Conservation (phyloP, 148 eudicot genomes). For the Amaranthus hypochondriacus region DNA sequence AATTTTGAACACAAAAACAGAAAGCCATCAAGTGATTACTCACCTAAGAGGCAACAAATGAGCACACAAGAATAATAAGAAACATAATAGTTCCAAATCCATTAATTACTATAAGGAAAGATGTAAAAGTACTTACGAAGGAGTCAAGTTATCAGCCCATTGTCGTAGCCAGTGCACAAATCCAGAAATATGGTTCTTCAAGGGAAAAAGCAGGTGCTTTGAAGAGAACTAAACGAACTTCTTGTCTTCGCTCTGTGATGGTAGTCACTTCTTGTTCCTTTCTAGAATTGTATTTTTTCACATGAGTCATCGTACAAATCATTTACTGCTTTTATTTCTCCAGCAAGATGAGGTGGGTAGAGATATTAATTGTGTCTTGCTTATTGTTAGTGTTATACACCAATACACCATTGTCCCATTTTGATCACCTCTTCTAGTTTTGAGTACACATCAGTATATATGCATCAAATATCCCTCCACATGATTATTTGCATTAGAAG, state of each 20-base stretch:
- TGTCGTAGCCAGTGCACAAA: slow-evolving; percentile 92
- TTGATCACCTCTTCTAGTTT: slow-evolving; percentile 37
- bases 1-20: too few relatives aligned
- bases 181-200: slow-evolving; percentile 72
- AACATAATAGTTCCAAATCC: slow-evolving; percentile 1
- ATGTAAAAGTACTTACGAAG: slow-evolving; percentile 45
- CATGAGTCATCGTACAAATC: slow-evolving; percentile 48
- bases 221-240: slow-evolving; percentile 82
- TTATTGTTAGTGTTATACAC: slow-evolving; percentile 24
- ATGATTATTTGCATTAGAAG: slow-evolving; percentile 27
- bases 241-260: slow-evolving; percentile 71
- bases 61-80: not conserved
- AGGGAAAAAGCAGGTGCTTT: slow-evolving; percentile 71
- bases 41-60: slow-evolving; percentile 6
- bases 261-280: slow-evolving; percentile 53
- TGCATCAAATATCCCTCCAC: slow-evolving; percentile 73
- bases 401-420: slow-evolving; percentile 15
- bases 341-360: slow-evolving; percentile 72
- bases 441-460: slow-evolving; percentile 94
- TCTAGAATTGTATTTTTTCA: slow-evolving; percentile 50
- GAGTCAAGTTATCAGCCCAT: slow-evolving; percentile 72
- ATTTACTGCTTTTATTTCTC: slow-evolving; percentile 57
- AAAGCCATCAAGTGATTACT: not conserved
- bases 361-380: slow-evolving; percentile 27
- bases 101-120: not conserved